These are phyloP conservation scores for Colletotrichum agaves DNA, from an alignment of 2,329 filamentous ascomycete genomes.

Conservation along the genomic window DNA sequence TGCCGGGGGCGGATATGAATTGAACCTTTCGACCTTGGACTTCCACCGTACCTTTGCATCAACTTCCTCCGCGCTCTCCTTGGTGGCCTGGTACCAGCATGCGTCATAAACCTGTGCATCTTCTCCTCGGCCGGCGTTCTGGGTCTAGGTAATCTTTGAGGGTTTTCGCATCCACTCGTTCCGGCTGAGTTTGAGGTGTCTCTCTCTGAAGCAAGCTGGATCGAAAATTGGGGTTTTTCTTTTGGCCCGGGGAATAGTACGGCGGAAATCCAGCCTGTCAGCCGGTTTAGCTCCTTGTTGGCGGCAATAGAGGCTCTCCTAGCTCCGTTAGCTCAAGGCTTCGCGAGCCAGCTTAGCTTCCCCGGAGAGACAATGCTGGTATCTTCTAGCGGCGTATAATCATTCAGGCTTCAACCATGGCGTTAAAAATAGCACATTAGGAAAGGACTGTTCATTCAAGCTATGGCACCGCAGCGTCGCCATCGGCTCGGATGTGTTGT, in stretches of 20 bases:
- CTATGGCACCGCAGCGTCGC: not conserved
- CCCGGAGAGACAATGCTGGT: not conserved
- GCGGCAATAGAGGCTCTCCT: not conserved
- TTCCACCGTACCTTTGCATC: not conserved
- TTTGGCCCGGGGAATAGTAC: not conserved
- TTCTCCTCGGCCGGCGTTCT: not conserved
- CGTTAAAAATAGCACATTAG: not conserved
- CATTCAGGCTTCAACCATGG: not conserved
- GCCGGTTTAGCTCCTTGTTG: not conserved
- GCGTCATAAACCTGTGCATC: not conserved
- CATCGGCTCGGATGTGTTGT: not conserved
- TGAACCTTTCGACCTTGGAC: not conserved
- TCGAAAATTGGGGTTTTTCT: not conserved
- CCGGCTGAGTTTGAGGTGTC: not conserved
- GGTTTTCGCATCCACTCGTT: not conserved
- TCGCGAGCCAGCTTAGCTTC: not conserved
- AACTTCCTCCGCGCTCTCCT: not conserved
- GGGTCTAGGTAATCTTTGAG: not conserved
- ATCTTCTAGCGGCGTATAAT: not conserved
- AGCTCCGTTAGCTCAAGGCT: not conserved
- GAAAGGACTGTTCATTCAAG: too few relatives aligned
- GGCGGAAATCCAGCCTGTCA: not conserved
- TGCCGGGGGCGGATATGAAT: constrained; percentile 26
- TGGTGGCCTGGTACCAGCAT: too few relatives aligned
- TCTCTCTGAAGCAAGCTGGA: not conserved